Conservation (phyloP, 306 rosid genomes). For the Astragalus membranaceus region DNA sequence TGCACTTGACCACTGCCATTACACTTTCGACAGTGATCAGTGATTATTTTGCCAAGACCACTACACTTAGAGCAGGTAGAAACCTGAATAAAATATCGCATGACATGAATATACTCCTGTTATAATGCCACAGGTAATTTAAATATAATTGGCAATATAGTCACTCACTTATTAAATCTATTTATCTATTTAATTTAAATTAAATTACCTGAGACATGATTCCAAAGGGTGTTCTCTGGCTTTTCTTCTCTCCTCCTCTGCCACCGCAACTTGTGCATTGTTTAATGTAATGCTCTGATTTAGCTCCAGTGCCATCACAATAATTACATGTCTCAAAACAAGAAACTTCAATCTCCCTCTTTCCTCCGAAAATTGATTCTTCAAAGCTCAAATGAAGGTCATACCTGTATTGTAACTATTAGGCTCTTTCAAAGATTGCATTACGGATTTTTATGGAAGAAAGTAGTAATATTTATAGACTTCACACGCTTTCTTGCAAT, state of each 20-base stretch:
- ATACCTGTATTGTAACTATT: constrained; percentile 36
- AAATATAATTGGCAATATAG: not conserved
- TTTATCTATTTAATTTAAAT: not conserved
- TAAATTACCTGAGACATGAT: constrained; percentile 71
- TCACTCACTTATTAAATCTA: not conserved
- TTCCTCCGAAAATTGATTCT: constrained; percentile 82
- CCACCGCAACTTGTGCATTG: constrained; percentile 76
- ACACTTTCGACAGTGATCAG: constrained; percentile 63
- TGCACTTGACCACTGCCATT: constrained; percentile 59
- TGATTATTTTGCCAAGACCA: constrained; percentile 71
- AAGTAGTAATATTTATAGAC: not conserved
- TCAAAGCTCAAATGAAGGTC: constrained; percentile 81
- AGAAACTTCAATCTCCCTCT: constrained; percentile 63
- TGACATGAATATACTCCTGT: not conserved
- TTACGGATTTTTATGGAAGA: not conserved
- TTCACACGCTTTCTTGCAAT: not conserved
- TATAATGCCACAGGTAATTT: not conserved
- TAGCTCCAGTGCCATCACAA: constrained; percentile 88
- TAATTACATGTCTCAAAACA: constrained; percentile 54
- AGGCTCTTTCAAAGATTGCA: not conserved
- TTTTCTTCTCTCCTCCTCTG: constrained; percentile 75
- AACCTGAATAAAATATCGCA: constrained; percentile 46
- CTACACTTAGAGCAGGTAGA: constrained; percentile 81
- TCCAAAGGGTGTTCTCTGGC: constrained; percentile 85
- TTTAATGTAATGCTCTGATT: constrained; percentile 55